Evolutionary conservation across 345 rosid genomes (phyloP), one percentile per base, ranked within the genome.

Genomic region (Brassica incana): DNA sequence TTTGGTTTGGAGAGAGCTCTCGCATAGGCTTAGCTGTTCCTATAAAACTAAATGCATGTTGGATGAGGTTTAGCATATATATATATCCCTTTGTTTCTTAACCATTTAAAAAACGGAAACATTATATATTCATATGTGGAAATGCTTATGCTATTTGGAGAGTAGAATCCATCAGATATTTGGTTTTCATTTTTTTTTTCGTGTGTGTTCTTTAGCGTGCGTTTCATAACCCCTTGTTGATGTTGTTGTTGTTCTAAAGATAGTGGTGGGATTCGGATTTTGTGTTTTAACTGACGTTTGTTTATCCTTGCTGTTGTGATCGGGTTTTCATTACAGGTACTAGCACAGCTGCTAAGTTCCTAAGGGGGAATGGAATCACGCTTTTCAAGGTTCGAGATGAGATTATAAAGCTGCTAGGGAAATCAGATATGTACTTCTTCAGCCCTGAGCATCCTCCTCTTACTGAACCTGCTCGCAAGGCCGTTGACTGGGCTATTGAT

Each of bases 391-490:
- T 92, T 71, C 86, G 88, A 64, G 92, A 91, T 27, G 99, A 90
- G 85, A 87, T 82, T 0, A 58, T 95, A 32, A 83, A 80, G 75
- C 81, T 95, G 73, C 94, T 95, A 6, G 98, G 99, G 81, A 92
- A 84, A 84, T 87, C 95, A 11, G 95, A 95, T 72, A 68, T 92
- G 90, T 88, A 77, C 76, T 85, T 75, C 83, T 85, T 83, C 85
- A 86, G 91, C 81, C 95, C 97, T 3, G 94, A 88, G 91, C 89
- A 85, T 82, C 97, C 97, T 72, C 97, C 99, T 52, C 77, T 91
- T 70, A 92, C 99, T 0, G 90, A 85, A 81, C 98, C 85, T 15
- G 97, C 97, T 67, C 97, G 85, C 82, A 87, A 85, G 74, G 97
- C 85, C 73, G 89, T 95, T 81, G 94, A 88, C 72, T 89, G 92